Evolutionary conservation across 495 filamentous ascomycete genomes (phyloP).

Genomic region (Aspergillus nanangensis): DNA sequence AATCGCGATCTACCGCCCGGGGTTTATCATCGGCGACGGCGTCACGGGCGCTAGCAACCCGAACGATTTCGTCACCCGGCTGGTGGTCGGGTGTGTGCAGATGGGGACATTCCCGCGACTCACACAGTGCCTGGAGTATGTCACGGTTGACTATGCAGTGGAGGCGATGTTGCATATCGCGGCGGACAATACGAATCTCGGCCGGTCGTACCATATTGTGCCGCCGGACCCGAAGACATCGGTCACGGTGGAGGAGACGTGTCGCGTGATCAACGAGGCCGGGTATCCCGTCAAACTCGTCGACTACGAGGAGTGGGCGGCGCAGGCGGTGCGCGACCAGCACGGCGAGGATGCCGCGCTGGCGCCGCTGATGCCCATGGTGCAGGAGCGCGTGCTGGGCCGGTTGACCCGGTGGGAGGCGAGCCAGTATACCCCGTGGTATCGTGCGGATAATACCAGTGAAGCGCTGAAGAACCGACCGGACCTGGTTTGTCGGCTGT

Average conservation of each 20-base stretch:
- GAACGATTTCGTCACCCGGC: slow-evolving; percentile 21
- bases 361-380: slow-evolving; percentile 8
- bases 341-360: neutral
- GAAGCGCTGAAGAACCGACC: slow-evolving; percentile 1
- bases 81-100: slow-evolving; percentile 16
- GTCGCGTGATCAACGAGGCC: slow-evolving; percentile 10
- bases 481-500: slow-evolving; percentile 1
- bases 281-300: slow-evolving; percentile 5
- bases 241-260: slow-evolving; percentile 3
- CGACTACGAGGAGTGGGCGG: slow-evolving; percentile 9
- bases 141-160: slow-evolving; percentile 15
- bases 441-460: slow-evolving; percentile 2
- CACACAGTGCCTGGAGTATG: slow-evolving; percentile 10
- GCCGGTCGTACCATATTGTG: slow-evolving; percentile 7
- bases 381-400: slow-evolving; percentile 7
- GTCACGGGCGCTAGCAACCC: slow-evolving; percentile 14
- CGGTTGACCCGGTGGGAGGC: slow-evolving; percentile 5
- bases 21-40: slow-evolving; percentile 18
- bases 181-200: neutral
- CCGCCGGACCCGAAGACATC: slow-evolving; percentile 2
- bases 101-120: slow-evolving; percentile 12
- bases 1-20: slow-evolving; percentile 18
- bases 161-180: slow-evolving; percentile 15
- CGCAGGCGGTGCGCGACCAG: neutral
- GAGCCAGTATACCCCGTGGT: slow-evolving; percentile 4